Conservation (phyloP, 176 grass and related monocot genomes). For the Oryza coarctata region DNA sequence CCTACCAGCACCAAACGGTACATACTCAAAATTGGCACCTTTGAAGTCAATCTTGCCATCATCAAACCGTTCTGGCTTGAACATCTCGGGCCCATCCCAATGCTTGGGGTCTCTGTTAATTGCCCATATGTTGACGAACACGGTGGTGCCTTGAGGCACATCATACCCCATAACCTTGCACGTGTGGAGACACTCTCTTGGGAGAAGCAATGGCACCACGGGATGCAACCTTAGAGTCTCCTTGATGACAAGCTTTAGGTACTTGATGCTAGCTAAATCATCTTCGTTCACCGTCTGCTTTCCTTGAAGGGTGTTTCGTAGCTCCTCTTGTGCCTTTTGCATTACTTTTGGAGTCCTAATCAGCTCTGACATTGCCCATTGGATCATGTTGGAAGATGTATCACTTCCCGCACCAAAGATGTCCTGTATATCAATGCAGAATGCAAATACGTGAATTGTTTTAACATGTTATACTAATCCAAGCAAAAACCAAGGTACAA, state of each 20-base stretch:
- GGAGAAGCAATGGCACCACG: slow-evolving; percentile 28
- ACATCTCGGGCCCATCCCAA: slow-evolving; percentile 30
- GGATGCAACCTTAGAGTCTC: slow-evolving; percentile 47
- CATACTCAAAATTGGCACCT: slow-evolving; percentile 20
- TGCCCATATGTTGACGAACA: slow-evolving; percentile 43
- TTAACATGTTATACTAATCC: too few relatives aligned
- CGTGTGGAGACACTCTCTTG: slow-evolving; percentile 18
- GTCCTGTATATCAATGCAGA: slow-evolving; percentile 29
- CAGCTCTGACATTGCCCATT: slow-evolving; percentile 42
- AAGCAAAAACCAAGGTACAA: neutral
- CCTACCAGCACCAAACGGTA: slow-evolving; percentile 41
- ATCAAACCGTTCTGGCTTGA: slow-evolving; percentile 38
- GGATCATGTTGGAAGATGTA: slow-evolving; percentile 17
- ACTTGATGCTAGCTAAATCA: slow-evolving; percentile 29
- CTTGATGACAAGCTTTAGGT: slow-evolving; percentile 49
- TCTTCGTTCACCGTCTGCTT: slow-evolving; percentile 12
- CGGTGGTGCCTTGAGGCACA: slow-evolving; percentile 18
- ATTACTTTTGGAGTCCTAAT: slow-evolving; percentile 8
- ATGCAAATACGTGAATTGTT: too few relatives aligned
- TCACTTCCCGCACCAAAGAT: slow-evolving; percentile 40
- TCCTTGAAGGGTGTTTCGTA: neutral
- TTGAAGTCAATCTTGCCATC: slow-evolving; percentile 19
- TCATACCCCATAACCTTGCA: slow-evolving; percentile 37
- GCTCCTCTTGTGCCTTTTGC: slow-evolving; percentile 38
- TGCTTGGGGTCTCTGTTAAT: slow-evolving; percentile 37